Evolutionary conservation across 2,329 filamentous ascomycete species (phyloP), one percentile per base, ranked within the genome.

Genomic region (Zopfia rhizophila): DNA sequence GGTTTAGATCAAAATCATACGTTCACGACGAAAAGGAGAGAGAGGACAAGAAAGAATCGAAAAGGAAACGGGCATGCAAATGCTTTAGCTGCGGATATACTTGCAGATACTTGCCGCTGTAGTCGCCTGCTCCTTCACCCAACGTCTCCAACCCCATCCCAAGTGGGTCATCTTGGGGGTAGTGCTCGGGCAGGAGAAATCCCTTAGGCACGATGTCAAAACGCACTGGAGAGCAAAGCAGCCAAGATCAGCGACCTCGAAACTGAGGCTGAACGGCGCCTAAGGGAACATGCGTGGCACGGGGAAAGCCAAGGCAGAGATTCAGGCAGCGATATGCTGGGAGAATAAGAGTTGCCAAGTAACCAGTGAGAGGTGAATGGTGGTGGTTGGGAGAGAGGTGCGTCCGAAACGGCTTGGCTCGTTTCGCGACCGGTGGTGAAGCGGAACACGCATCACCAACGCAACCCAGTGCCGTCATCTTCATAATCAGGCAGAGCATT

Each of bases 361-460:
- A n/a, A n/a, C n/a, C n/a, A n/a, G n/a, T n/a, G n/a, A n/a, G n/a
- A 28, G 29, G 18, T 11, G 28, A 30, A 28, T 14, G 17, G 33
- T 18, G 19, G 22, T 36, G 28, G 17, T 22, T 14, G 14, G 7
- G 22, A n/a, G 40, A n/a, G 30, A 28, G 12, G 40, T 17, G 14
- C 21, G 48, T 46, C 33, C 41, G 63, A 65, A 56, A 67, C 63
- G 50, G 3, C 60, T 62, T 63, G 60, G 61, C 60, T 32, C 8
- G 51, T 55, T 63, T 57, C 45, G 57, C 46, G 45, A 31, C 40
- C 48, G 33, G 44, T 39, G 50, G 46, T 65, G 63, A 51, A 57
- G 54, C 61, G 48, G 47, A 41, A 55, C 38, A 31, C 52, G 60
- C 62, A 47, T 61, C 63, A 65, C 39, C 24, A 47, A 35, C 30